A percentile compares a stretch with the other conserved stretches of the same genome.
These are phyloP conservation scores for Penicillium rolfsii DNA, from an alignment of 2,329 filamentous ascomycete species.

Conservation along the genomic window DNA sequence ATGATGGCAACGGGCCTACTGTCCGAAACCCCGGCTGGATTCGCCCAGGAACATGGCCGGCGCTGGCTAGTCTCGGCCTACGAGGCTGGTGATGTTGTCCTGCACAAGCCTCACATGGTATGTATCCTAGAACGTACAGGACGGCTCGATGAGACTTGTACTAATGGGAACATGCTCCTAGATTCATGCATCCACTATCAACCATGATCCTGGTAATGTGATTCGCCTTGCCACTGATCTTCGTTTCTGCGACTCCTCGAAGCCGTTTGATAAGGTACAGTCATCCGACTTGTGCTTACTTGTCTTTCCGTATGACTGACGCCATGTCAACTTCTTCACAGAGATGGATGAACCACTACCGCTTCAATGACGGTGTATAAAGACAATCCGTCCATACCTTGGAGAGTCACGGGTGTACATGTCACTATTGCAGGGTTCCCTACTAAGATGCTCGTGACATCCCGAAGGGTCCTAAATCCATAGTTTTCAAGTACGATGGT, in stretches of 20 bases:
- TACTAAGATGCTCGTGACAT: not conserved
- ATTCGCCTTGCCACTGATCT: conserved; percentile 62
- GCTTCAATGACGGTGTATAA: conserved; percentile 40
- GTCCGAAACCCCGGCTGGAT: conserved; percentile 53
- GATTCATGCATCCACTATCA: conserved; percentile 63
- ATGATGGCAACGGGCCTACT: conserved; percentile 62
- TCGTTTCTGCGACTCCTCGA: conserved; percentile 58
- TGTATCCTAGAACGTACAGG: not conserved
- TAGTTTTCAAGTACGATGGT: not conserved
- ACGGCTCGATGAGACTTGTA: not conserved
- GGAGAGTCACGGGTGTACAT: not conserved
- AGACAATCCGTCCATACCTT: not conserved
- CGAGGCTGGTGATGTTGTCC: conserved; percentile 57
- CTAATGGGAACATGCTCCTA: conserved; percentile 26
- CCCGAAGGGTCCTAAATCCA: too few relatives aligned
- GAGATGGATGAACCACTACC: conserved; percentile 48
- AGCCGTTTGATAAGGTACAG: conserved; percentile 53
- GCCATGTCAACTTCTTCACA: conserved; percentile 8
- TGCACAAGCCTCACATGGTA: conserved; percentile 46
- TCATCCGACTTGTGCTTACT: not conserved
- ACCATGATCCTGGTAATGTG: conserved; percentile 55
- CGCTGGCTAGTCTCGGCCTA: conserved; percentile 59
- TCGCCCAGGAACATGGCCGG: conserved; percentile 48
- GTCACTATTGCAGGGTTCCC: not conserved
- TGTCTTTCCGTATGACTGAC: not conserved